Base-by-base conservation (phyloP, 73 alveolate species). In the Paramecium sonneborni region DNA sequence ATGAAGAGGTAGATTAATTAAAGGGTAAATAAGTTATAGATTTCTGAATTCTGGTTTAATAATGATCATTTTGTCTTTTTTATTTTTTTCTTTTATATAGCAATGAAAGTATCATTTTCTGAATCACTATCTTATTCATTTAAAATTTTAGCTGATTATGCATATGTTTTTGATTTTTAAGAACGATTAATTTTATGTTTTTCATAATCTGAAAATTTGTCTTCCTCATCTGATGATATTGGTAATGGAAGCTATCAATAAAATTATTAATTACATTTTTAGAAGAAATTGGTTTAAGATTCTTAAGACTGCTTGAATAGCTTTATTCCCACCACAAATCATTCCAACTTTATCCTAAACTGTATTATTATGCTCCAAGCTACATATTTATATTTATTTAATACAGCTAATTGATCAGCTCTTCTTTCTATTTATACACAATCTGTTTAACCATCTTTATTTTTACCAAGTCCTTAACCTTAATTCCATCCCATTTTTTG, bases 301-400 rank as follows among this genome's bases (percentile, higher is more conserved):
- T 72, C 67, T 72, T 72, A 38, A 72, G 86, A 72, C 86, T 72
- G 39, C 35, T 35, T 72, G 86, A 72, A 24, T 72, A 72, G 14
- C 67, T 72, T n/a, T 34, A 18, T 72, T 72, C 86, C 86, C 86
- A 72, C 86, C 86, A 72, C 67, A 72, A 72, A n/a, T 72, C 86
- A 35, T 72, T 72, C 86, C 86, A 72, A 37, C 86, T 34, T 24
- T 72, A 41, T 35, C 86, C 86, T 5, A 72, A 20, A 34, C 58
- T 34, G 57, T 35, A 11, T 32, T 72, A 14, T 72, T 30, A 18
- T 3, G 55, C 57, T 20, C 86, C 86, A 15, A 72, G 57, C 86
- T 72, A 72, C 14, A 35, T 4, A 0, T 0, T 32, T 14, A 52
- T n/a, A 18, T n/a, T 1, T 0, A 41, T 4, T 5, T 35, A n/a